Evolutionary conservation across 2,329 filamentous ascomycete species (phyloP).

Genomic region (Arthrobotrys entomopaga): DNA sequence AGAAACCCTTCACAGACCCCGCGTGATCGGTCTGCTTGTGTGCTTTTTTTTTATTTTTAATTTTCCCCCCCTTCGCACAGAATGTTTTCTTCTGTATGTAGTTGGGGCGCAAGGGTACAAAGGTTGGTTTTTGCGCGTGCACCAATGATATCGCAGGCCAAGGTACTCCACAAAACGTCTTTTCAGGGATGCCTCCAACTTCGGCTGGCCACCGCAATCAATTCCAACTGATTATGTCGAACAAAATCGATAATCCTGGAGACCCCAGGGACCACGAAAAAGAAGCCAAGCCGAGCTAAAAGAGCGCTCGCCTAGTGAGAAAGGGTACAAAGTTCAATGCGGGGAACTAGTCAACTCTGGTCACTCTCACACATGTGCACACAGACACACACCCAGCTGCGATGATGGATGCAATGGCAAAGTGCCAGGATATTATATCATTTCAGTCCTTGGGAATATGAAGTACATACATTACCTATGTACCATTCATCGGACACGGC

Average conservation of each 20-base stretch:
- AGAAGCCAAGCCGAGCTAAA: conserved; percentile 48
- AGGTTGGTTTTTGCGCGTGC: conserved; percentile 16
- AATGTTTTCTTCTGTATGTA: conserved; percentile 42
- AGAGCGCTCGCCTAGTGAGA: conserved; percentile 29
- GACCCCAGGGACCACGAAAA: conserved; percentile 44
- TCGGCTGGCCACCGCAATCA: conserved; percentile 44
- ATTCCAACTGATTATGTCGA: conserved; percentile 25
- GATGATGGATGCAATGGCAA: conserved; percentile 13
- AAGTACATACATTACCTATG: too few species aligned
- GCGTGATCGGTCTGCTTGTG: conserved; percentile 21
- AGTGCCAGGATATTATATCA: conserved; percentile 13
- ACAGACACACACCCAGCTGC: conserved; percentile 8
- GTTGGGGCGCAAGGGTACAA: conserved; percentile 27
- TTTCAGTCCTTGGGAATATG: conserved; percentile 21
- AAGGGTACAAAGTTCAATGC: conserved; percentile 38
- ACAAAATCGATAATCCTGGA: conserved; percentile 31
- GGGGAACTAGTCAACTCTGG: too few species aligned
- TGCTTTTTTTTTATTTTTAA: not conserved
- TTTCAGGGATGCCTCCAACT: conserved; percentile 41
- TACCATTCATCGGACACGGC: conserved; percentile 38
- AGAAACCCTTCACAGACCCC: conserved; percentile 22
- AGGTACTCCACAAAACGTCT: conserved; percentile 48
- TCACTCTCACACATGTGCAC: too few species aligned
- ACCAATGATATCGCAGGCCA: conserved; percentile 36
- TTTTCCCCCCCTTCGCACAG: conserved; percentile 11